Base-by-base conservation (phyloP, 768 basidiomycete species). In the Zangia roseola region DNA sequence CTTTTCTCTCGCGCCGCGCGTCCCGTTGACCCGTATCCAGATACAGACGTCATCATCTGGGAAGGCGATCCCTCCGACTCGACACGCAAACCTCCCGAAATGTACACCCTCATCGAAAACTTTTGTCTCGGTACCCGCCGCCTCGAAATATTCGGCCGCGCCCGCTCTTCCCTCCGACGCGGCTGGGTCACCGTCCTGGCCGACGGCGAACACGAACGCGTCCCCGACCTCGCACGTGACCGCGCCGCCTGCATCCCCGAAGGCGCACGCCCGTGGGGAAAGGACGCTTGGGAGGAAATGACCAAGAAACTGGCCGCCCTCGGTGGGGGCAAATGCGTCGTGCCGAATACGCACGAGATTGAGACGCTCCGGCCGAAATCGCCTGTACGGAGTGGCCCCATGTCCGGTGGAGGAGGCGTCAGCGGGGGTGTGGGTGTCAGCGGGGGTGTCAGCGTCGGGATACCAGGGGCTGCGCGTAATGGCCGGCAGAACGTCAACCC, bases 41-140 rank as follows among this genome's bases (percentile, higher is more conserved):
- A 95, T 62, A 95, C 94, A n/a, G 94, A 97, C 66, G 90, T 95
- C 10, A 85, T 95, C 49, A 85, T 97, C 17, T 97, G 94, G 93
- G 91, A 94, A 75, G 88, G 91, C n/a, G 91, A 94, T 57, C 73
- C 83, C 6, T 67, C 76, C 5, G 93, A 95, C 68, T 89, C 91
- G 2, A 84, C 81, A 3, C 81, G 83, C 37, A 92, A 92, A 69
- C 97, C 97, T 1, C 93, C 94, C 16, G 95, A 98, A 67, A 89
- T 94, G 76, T 94, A 97, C 71, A 86, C 87, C 5, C 79, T 99
- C 35, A 88, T 98, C 63, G 97, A 99, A 69, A 97, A 95, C 67
- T 98, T 99, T 67, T 98, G 94, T 63, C 84, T 97, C 42, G 97
- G 94, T 5, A 79, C 88, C 0, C 85, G 95, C 14, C 82, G 97